Conservation (phyloP, 192 early-diverging fungal species). For the Neocallimastix lanati region DNA sequence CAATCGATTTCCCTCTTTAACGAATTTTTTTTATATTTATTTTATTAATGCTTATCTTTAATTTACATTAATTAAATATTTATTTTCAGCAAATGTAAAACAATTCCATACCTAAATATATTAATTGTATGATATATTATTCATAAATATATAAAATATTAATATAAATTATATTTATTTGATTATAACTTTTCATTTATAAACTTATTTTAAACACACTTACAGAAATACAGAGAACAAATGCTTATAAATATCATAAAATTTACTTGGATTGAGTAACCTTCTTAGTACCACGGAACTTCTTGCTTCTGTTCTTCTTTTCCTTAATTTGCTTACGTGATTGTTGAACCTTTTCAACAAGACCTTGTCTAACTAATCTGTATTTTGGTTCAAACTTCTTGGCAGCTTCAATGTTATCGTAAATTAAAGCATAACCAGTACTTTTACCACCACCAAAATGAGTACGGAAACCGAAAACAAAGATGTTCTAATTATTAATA, state of each 20-base stretch:
- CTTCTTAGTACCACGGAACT: slow-evolving; percentile 94
- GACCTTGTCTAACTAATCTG: slow-evolving; percentile 62
- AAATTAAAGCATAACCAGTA: slow-evolving; percentile 89
- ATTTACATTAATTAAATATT: not conserved
- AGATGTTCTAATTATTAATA: slow-evolving; percentile 39
- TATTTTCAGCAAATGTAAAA: not conserved
- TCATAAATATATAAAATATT: too few relatives aligned
- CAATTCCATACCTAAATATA: not conserved
- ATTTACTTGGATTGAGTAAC: slow-evolving; percentile 7
- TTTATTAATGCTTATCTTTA: not conserved
- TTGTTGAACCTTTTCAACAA: slow-evolving; percentile 46
- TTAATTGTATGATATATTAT: too few relatives aligned
- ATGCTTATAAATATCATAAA: not conserved
- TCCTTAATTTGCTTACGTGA: slow-evolving; percentile 98
- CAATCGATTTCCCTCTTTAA: not conserved
- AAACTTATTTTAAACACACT: not conserved
- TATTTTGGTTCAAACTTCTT: slow-evolving; percentile 99
- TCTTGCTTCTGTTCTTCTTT: slow-evolving; percentile 93
- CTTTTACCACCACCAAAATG: slow-evolving; percentile 91
- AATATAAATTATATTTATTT: too few relatives aligned
- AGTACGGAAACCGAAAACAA: slow-evolving; percentile 89
- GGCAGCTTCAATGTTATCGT: slow-evolving; percentile 78
- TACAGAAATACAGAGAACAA: not conserved
- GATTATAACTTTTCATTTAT: too few relatives aligned
- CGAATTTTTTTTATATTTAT: not conserved